Evolutionary conservation across 495 filamentous ascomycete genomes (phyloP), one percentile per base, ranked within the genome.

Genomic region (Astrothelium subdiscretum): DNA sequence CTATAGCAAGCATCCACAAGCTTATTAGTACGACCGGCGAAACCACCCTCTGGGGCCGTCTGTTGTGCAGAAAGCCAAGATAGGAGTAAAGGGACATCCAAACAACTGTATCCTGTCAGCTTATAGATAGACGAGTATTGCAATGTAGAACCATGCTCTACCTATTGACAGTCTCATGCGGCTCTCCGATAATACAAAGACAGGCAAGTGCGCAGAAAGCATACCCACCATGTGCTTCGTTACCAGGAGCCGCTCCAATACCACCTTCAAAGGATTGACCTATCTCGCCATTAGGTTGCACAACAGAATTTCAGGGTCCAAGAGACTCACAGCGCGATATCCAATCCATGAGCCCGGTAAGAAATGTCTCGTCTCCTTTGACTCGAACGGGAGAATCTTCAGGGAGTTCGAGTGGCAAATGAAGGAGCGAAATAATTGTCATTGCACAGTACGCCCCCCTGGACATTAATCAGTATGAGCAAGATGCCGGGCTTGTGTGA

Each of bases 1-100:
- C 88, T 92, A 75, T 98, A 97, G 72, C 94, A 98, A 57, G 92
- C 94, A 74, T 98, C 94, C 26, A 97, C 92, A 8, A 98, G 80
- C 74, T 98, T 98, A 75, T 97, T 97, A n/a, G 94, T 96, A 65
- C 94, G 83, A 62, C 94, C 94, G 18, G 88, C 83, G 67, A 92
- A 88, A 13, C 94, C 94, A 43, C 91, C 95, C 73, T 97, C 94
- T 2, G 94, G 95, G 10, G 83, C 85, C 75, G 92, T 88, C 71
- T 98, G 94, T 61, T 92, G 85, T 38, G 88, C 83, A 38, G 89
- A 91, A 24, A 97, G 80, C 91, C 94, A 97, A 48, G 86, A 84
- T 24, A 95, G 78, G 20, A 97, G 79, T 31, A 82, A 74, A 44
- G 85, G 83, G 52, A 97, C 69, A 72, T 97, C 83, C 66, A 98